Evolutionary conservation across 2,329 filamentous ascomycete species (phyloP).

Genomic region (Monilinia polystroma): DNA sequence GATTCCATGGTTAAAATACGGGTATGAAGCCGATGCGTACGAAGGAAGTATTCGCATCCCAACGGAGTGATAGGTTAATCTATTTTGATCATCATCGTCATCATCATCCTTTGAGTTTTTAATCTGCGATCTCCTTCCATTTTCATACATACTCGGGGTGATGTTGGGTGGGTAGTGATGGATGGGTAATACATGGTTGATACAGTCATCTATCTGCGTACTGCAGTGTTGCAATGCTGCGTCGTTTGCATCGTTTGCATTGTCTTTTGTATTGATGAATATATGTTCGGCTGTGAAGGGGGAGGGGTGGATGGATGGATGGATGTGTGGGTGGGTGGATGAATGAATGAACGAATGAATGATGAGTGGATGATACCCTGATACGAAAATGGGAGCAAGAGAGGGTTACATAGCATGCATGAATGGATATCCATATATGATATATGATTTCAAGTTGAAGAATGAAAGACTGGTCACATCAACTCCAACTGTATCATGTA

Average conservation of each 20-base stretch:
- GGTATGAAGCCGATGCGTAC: constrained; percentile 7
- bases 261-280: background rate
- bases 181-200: background rate
- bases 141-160: constrained; percentile 9
- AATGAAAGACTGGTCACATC: too few species aligned
- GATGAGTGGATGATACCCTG: background rate
- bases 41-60: background rate
- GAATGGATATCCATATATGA: background rate
- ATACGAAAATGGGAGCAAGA: background rate
- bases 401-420: background rate
- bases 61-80: constrained; percentile 1
- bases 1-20: background rate
- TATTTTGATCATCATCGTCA: background rate
- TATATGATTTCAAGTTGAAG: background rate
- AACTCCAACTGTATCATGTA: too few species aligned
- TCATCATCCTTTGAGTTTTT: background rate
- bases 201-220: constrained; percentile 9
- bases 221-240: constrained; percentile 15
- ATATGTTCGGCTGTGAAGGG: constrained; percentile 6
- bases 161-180: background rate
- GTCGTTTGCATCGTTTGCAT: constrained; percentile 6
- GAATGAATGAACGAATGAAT: background rate
- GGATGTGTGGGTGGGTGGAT: background rate
- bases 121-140: background rate
- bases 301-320: background rate